phyloP scores from a whole-genome alignment of 768 basidiomycete species.

The Boletus huronensis region DNA sequence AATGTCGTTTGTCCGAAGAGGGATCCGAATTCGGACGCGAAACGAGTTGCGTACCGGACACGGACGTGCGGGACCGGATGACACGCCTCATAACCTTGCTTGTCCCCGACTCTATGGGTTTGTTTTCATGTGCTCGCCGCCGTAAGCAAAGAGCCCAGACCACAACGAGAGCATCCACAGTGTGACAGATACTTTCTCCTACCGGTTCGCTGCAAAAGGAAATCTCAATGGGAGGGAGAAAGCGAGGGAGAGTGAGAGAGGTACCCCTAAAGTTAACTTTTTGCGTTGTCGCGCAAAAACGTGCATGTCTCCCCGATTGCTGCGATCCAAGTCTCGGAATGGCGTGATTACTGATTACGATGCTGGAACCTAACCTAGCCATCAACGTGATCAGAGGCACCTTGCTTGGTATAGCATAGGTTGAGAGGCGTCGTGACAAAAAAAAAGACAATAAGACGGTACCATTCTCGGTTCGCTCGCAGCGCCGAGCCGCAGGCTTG shows the following conservation, averaged over 20 bases:
- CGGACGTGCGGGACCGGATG: slow-evolving; percentile 3
- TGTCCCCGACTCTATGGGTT: too few species aligned
- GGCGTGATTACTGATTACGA: neutral
- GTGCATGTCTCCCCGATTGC: slow-evolving; percentile 4
- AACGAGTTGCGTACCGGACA: neutral
- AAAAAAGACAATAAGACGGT: slow-evolving; percentile 10
- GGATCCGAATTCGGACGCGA: neutral
- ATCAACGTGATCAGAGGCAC: neutral
- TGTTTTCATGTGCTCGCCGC: neutral
- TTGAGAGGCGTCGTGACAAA: neutral
- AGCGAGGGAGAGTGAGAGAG: neutral
- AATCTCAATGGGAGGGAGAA: slow-evolving; percentile 1
- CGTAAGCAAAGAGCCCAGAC: neutral
- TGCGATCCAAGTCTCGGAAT: neutral
- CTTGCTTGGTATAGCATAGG: neutral
- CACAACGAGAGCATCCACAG: neutral
- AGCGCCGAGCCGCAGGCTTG: neutral
- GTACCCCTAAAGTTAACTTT: neutral
- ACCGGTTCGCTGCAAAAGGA: slow-evolving; percentile 5
- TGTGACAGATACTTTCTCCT: neutral
- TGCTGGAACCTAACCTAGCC: neutral
- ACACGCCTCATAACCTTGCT: too few species aligned
- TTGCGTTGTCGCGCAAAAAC: neutral
- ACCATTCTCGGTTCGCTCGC: neutral
- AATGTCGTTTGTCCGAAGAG: neutral